A percentile compares a stretch with the other conserved stretches of the same genome.
These are phyloP conservation scores for Senecio squalidus DNA, from an alignment of 140 eudicot genomes.

Conservation along the genomic window DNA sequence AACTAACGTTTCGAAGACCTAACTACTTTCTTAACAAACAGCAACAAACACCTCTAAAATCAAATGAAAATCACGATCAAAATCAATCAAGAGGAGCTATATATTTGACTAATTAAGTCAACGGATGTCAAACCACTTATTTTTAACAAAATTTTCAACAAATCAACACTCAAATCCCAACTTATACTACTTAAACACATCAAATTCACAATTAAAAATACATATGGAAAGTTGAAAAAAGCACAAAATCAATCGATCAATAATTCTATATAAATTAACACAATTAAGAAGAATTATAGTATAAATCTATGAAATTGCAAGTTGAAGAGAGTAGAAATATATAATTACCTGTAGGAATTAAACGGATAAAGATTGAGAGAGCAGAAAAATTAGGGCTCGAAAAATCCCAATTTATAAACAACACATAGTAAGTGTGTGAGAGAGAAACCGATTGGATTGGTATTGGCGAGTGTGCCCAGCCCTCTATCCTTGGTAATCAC, in stretches of 20 bases:
- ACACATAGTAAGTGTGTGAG: conserved; percentile 22
- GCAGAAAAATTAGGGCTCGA: conserved; percentile 23
- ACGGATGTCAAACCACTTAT: too few relatives aligned
- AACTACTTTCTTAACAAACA: too few relatives aligned
- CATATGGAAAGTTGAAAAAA: not conserved
- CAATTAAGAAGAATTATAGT: too few relatives aligned
- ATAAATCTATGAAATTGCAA: too few relatives aligned
- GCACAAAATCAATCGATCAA: not conserved
- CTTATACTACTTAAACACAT: not conserved
- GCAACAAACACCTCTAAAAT: too few relatives aligned
- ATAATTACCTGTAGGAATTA: conserved; percentile 4
- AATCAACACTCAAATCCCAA: conserved; percentile 1
- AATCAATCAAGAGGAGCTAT: too few relatives aligned
- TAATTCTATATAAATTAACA: too few relatives aligned
- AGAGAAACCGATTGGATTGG: conserved; percentile 27
- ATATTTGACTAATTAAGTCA: too few relatives aligned
- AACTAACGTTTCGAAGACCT: too few relatives aligned
- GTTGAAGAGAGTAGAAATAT: conserved; percentile 1
- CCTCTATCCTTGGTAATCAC: conserved; percentile 29
- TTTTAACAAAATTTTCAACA: too few relatives aligned
- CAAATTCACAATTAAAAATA: not conserved
- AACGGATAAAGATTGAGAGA: conserved; percentile 1
- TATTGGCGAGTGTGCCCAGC: conserved; percentile 40
- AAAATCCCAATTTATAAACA: conserved; percentile 7
- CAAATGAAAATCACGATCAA: too few relatives aligned